These are phyloP conservation scores for Trifolium repens DNA, from an alignment of 306 rosid species.

Conservation along the genomic window DNA sequence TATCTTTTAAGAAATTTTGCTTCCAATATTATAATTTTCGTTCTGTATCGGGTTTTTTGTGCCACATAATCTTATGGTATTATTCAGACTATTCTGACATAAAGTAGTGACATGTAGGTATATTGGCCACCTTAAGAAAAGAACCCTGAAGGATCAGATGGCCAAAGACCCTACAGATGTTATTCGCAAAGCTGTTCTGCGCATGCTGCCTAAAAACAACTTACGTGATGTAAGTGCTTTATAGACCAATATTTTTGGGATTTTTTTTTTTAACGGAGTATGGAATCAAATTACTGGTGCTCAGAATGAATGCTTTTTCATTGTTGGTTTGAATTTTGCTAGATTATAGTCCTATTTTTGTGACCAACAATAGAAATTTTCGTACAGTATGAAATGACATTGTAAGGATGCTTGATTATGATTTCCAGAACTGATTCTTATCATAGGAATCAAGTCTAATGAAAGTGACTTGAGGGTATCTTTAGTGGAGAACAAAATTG, in stretches of 20 bases:
- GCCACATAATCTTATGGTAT: slow-evolving; percentile 15
- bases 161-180: slow-evolving; percentile 93
- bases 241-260: slow-evolving; percentile 24
- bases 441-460: background rate
- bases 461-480: background rate
- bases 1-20: slow-evolving; percentile 17
- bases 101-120: slow-evolving; percentile 63
- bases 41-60: slow-evolving; percentile 25
- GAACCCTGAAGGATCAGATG: slow-evolving; percentile 87
- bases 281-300: background rate
- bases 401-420: slow-evolving; percentile 6
- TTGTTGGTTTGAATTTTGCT: slow-evolving; percentile 19
- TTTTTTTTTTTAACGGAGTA: slow-evolving; percentile 17
- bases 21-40: slow-evolving; percentile 1
- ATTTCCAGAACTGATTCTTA: slow-evolving; percentile 4
- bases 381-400: background rate
- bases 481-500: background rate
- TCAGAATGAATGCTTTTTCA: background rate
- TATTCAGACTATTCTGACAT: slow-evolving; percentile 40
- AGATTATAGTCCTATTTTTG: slow-evolving; percentile 24
- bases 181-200: slow-evolving; percentile 89
- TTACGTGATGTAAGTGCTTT: slow-evolving; percentile 75
- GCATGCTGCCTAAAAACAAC: slow-evolving; percentile 96
- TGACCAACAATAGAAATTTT: background rate
- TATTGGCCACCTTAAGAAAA: slow-evolving; percentile 83